A percentile compares a stretch with the other conserved stretches of the same genome.
These are phyloP conservation scores for Cercospora nicotianae DNA, from an alignment of 2,329 filamentous ascomycete genomes.

Conservation along the genomic window DNA sequence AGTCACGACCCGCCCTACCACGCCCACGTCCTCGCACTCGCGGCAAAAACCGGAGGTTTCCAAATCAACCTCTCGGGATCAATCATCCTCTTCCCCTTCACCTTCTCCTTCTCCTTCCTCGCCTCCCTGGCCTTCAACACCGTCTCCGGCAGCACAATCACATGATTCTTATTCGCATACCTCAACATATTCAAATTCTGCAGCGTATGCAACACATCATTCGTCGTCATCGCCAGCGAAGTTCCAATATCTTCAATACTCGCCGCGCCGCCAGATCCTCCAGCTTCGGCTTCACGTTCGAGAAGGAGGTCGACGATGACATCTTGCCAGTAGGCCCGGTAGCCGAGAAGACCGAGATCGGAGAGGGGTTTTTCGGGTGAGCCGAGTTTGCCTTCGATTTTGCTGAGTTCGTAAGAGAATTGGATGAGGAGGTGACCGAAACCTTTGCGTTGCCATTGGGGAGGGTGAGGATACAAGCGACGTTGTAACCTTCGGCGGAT, in stretches of 20 bases:
- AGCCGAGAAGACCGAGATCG: slow-evolving; percentile 88
- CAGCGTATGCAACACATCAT: slow-evolving; percentile 91
- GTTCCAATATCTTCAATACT: slow-evolving; percentile 84
- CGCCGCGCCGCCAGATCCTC: slow-evolving; percentile 61
- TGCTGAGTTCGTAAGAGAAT: slow-evolving; percentile 95
- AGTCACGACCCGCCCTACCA: too few relatives aligned
- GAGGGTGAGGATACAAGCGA: slow-evolving; percentile 94
- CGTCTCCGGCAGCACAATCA: slow-evolving; percentile 86
- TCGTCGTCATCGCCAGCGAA: slow-evolving; percentile 89
- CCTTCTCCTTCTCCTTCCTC: slow-evolving; percentile 69
- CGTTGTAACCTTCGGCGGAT: slow-evolving; percentile 93
- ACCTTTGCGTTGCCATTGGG: slow-evolving; percentile 93
- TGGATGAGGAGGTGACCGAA: slow-evolving; percentile 92
- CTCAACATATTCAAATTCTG: slow-evolving; percentile 93
- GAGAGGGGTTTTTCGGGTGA: slow-evolving; percentile 96
- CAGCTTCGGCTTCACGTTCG: slow-evolving; percentile 54
- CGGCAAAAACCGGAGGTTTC: slow-evolving; percentile 95
- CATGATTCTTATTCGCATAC: slow-evolving; percentile 94
- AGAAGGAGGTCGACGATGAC: slow-evolving; percentile 86
- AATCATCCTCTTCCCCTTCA: slow-evolving; percentile 75
- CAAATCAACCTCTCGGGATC: slow-evolving; percentile 79
- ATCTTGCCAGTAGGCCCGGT: slow-evolving; percentile 97
- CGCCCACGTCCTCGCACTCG: slow-evolving; percentile 88
- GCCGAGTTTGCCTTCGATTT: slow-evolving; percentile 90
- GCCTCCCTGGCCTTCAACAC: slow-evolving; percentile 68